Evolutionary conservation across 176 grass and related monocot genomes (phyloP), one percentile per base, ranked within the genome.

Genomic region (Canna indica): DNA sequence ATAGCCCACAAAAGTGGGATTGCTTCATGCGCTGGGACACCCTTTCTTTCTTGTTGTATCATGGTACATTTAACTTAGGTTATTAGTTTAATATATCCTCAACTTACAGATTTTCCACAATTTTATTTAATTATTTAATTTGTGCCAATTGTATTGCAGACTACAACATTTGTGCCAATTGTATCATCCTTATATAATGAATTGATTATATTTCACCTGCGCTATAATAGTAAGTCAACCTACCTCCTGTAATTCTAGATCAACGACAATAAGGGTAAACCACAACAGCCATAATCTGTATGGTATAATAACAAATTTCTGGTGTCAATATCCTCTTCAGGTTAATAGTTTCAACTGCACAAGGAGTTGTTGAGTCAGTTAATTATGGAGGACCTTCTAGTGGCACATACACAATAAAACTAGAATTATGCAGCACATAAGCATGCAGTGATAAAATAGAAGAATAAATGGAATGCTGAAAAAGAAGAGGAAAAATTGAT

Each of bases 381-480:
- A n/a, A 54, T n/a, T n/a, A 54, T 16, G 20, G n/a, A n/a, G 17
- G 3, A 54, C 3, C 50, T 6, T 20, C 47, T 50, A 50, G 47
- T n/a, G 50, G 50, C 16, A 54, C 47, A 53, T 53, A 54, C 50
- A 54, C 22, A 53, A 24, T 5, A 54, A 54, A 54, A 24, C 22
- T 7, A 54, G 17, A 54, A 25, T 5, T 18, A 54, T 33, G 16
- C 15, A 17, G 12, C 59, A 63, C 15, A 34, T 34, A 17, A 0
- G 18, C 16, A 33, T 17, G 33, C 15, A 63, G 59, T 33, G 11
- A 18, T 16, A 64, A 68, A 66, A 56, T 46, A 68, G 80, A 44
- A 82, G 18, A 15, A 76, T 57, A 72, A 48, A 18, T 12, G 59
- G 35, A 59, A 7, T 44, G 62, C 32, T 36, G 13, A 8, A 72